These are phyloP conservation scores for Fusarium solani-melongenae DNA, from an alignment of 2,329 filamentous ascomycete species.

Conservation along the genomic window DNA sequence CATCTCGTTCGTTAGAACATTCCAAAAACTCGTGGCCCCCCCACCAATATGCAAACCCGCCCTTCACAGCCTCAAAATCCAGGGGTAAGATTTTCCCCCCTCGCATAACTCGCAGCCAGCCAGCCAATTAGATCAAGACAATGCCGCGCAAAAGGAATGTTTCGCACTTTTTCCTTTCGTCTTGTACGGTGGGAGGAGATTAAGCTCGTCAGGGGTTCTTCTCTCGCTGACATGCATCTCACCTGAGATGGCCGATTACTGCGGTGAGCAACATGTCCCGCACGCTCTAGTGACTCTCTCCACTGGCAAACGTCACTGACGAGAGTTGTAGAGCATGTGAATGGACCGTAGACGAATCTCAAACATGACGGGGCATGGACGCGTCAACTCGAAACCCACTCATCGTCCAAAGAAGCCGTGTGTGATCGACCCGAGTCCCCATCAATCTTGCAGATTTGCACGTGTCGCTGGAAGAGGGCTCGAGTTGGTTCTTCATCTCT, in stretches of 20 bases:
- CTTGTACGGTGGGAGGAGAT: slow-evolving; percentile 12
- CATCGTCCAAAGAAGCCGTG: slow-evolving; percentile 2
- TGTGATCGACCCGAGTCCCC: slow-evolving; percentile 26
- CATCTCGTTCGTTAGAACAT: neutral
- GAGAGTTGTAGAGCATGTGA: neutral
- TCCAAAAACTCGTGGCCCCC: neutral
- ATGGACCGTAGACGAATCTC: slow-evolving; percentile 23
- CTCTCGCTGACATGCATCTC: slow-evolving; percentile 10
- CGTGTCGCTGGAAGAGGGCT: neutral
- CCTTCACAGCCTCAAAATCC: slow-evolving; percentile 30
- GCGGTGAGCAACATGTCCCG: neutral
- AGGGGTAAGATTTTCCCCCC: slow-evolving; percentile 15
- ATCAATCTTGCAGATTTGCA: slow-evolving; percentile 14
- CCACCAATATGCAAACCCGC: neutral
- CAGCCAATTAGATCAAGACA: slow-evolving; percentile 13
- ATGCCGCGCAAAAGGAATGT: neutral
- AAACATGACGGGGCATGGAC: slow-evolving; percentile 31
- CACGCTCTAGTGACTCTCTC: neutral
- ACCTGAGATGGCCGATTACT: slow-evolving; percentile 4
- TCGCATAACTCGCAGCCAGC: neutral
- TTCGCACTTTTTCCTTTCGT: neutral
- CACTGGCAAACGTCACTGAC: slow-evolving; percentile 3
- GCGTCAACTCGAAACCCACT: slow-evolving; percentile 37
- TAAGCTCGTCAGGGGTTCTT: slow-evolving; percentile 12
- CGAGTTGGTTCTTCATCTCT: neutral